Percentiles rank a stretch among this genome's conserved stretches.
Evolutionary conservation across 225 moss, liverwort and hornwort genomes (phyloP).

Genomic region (Marchantia paleacea): DNA sequence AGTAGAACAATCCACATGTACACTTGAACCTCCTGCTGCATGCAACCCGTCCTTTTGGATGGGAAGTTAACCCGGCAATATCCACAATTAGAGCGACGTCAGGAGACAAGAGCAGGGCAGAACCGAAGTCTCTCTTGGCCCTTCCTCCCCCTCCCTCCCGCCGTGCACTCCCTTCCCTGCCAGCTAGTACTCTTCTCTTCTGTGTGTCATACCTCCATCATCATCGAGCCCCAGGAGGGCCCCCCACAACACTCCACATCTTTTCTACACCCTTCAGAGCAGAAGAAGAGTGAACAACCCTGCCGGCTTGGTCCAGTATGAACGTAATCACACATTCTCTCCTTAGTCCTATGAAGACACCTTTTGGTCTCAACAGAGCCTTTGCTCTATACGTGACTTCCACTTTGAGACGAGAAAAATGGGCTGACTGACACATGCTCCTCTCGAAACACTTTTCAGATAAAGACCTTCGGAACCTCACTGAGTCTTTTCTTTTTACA

Average conservation of each 20-base stretch:
- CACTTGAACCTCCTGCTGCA: constrained; percentile 26
- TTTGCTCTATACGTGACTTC: constrained; percentile 8
- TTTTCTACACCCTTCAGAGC: neutral
- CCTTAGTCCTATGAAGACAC: constrained; percentile 9
- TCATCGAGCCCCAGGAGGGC: neutral
- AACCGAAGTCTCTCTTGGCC: neutral
- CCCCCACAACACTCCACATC: constrained; percentile 4
- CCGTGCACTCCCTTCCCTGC: constrained; percentile 11
- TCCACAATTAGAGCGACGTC: constrained; percentile 15
- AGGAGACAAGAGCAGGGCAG: neutral
- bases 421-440: constrained; percentile 20
- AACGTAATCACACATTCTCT: constrained; percentile 13
- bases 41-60: constrained; percentile 19
- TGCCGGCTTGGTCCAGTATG: constrained; percentile 8
- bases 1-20: constrained; percentile 31
- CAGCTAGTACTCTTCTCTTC: constrained; percentile 3
- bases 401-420: constrained; percentile 18
- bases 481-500: neutral
- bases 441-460: neutral
- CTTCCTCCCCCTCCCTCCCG: neutral
- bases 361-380: neutral
- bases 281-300: constrained; percentile 7
- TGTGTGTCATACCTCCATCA: neutral
- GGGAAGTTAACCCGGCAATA: constrained; percentile 10
- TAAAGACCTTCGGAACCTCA: neutral